Evolutionary conservation across 1,284 basidiomycete genomes (phyloP).

Genomic region (Naganishia sp.): DNA sequence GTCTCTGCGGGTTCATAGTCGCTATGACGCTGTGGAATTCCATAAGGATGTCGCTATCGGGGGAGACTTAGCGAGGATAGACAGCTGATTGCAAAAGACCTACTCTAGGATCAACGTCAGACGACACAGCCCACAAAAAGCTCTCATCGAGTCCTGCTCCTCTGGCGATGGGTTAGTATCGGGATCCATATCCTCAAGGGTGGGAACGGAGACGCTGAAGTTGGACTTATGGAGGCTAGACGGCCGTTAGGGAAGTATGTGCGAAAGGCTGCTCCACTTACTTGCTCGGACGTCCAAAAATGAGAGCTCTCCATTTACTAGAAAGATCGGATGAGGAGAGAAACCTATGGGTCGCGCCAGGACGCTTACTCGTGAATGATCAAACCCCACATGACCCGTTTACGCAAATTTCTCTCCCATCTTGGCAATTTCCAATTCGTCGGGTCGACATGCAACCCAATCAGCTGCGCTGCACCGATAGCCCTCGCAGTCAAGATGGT

Average conservation of each 20-base stretch:
- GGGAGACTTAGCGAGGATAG: background rate
- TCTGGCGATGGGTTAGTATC: constrained; percentile 8
- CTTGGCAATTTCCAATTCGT: constrained; percentile 47
- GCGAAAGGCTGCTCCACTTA: background rate
- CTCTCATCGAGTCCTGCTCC: constrained; percentile 35
- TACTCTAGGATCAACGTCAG: constrained; percentile 41
- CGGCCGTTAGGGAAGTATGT: background rate
- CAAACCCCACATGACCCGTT: constrained; percentile 49
- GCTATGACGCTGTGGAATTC: constrained; percentile 40
- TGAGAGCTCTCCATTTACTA: constrained; percentile 42
- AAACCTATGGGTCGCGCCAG: background rate
- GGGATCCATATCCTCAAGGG: constrained; percentile 38
- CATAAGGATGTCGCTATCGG: constrained; percentile 34
- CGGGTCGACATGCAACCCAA: constrained; percentile 49
- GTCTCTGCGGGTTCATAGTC: constrained; percentile 6
- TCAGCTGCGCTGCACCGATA: constrained; percentile 46
- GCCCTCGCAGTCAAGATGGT: constrained; percentile 35
- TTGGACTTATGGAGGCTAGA: constrained; percentile 34
- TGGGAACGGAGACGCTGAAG: constrained; percentile 41
- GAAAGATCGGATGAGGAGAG: too few relatives aligned
- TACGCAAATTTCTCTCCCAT: constrained; percentile 48
- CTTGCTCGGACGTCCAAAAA: constrained; percentile 46
- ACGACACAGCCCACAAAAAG: constrained; percentile 42
- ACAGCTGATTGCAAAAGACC: background rate
- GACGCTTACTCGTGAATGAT: constrained; percentile 40